These are phyloP conservation scores for Celoporthe dispersa DNA, from an alignment of 2,329 filamentous ascomycete species.

Conservation along the genomic window DNA sequence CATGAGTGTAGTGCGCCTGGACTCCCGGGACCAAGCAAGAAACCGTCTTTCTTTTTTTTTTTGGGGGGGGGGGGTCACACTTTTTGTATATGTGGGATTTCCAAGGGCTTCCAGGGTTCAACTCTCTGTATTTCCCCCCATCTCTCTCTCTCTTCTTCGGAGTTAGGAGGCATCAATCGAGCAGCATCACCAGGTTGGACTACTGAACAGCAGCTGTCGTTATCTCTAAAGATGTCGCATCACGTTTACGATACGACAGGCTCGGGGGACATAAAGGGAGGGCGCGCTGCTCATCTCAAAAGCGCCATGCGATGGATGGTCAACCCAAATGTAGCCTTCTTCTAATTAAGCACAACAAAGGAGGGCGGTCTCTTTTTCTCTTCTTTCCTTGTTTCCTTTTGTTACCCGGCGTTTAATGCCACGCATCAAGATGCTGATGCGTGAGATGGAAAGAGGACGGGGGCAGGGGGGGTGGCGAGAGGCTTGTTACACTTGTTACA, in stretches of 20 bases:
- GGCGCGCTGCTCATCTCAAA: neutral
- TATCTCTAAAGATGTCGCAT: neutral
- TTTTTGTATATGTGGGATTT: neutral
- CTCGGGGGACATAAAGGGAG: neutral
- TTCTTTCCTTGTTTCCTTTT: too few relatives aligned
- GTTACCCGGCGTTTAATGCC: neutral
- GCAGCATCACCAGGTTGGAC: neutral
- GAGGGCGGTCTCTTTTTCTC: neutral
- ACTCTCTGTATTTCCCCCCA: neutral
- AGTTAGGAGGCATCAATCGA: neutral
- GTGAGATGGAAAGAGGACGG: neutral
- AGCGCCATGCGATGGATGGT: neutral
- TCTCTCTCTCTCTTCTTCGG: neutral
- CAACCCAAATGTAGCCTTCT: neutral
- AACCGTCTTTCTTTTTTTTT: neutral
- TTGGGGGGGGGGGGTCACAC: too few relatives aligned
- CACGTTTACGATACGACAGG: neutral
- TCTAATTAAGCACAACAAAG: neutral
- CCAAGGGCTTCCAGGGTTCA: neutral
- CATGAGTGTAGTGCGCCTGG: neutral
- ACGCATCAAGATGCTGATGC: neutral
- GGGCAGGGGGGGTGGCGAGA: too few relatives aligned
- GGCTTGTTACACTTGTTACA: neutral
- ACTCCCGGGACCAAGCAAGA: neutral
- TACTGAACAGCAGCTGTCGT: neutral